phyloP scores from a whole-genome alignment of 2,329 filamentous ascomycete genomes.

The Fusarium pilosicola region DNA sequence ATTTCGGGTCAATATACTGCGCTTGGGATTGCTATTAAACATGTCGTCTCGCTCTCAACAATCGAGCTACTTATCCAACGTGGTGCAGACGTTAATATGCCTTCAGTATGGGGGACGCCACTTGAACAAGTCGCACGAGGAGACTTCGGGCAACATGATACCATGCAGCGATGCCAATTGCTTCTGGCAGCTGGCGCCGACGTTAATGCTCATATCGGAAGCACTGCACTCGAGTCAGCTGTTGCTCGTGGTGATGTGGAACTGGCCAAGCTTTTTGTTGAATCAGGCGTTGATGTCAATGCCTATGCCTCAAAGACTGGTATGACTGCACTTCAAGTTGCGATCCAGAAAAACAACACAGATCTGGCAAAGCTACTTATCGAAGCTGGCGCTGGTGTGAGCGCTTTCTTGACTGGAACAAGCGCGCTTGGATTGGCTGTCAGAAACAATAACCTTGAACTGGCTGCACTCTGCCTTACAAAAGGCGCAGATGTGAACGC shows the following conservation, averaged over 20 bases:
- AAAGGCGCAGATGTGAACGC: constrained; percentile 45
- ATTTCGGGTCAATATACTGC: accelerated
- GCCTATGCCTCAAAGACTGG: accelerated
- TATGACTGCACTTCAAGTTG: accelerated
- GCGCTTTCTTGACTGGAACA: no score
- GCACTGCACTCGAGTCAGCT: constrained; percentile 24
- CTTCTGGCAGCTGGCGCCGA: constrained; percentile 32
- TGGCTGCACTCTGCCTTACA: constrained; percentile 44
- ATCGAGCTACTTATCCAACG: accelerated
- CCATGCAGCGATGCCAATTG: background rate
- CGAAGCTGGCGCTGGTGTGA: no score
- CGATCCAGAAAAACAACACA: accelerated
- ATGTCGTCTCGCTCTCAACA: no score
- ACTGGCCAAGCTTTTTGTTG: accelerated
- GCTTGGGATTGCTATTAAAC: no score
- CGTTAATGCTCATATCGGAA: background rate
- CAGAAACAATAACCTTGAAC: accelerated
- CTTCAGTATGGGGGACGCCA: accelerated
- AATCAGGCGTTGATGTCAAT: background rate
- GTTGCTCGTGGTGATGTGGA: accelerated
- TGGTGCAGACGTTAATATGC: accelerated
- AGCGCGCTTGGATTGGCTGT: no score
- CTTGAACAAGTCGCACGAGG: background rate
- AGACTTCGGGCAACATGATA: accelerated
- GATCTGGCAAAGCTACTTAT: background rate